Evolutionary conservation across 768 basidiomycete genomes (phyloP).

Genomic region (Pholiota molesta): DNA sequence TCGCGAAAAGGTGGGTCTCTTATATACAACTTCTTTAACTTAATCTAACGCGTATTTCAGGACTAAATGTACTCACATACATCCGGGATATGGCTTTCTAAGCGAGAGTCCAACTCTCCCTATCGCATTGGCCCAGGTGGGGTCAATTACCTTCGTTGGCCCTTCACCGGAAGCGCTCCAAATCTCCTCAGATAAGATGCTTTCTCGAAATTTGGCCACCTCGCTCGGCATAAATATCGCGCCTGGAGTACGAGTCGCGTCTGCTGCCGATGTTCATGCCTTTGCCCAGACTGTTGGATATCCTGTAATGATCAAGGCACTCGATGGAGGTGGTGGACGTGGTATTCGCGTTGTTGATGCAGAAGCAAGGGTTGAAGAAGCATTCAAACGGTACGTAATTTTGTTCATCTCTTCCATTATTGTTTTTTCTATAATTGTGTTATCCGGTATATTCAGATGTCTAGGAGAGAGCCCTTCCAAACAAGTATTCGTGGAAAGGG

Average conservation of each 20-base stretch:
- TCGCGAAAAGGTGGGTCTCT: constrained; percentile 29
- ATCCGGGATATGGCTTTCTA: constrained; percentile 80
- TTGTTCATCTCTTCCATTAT: background rate
- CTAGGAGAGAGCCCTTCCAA: constrained; percentile 41
- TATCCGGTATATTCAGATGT: constrained; percentile 24
- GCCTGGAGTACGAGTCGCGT: constrained; percentile 30
- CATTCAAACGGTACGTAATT: constrained; percentile 57
- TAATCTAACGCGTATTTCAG: constrained; percentile 18
- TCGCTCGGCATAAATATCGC: constrained; percentile 34
- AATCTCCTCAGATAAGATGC: constrained; percentile 52
- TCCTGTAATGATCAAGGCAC: constrained; percentile 86
- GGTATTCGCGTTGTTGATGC: constrained; percentile 87
- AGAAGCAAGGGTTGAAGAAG: constrained; percentile 69
- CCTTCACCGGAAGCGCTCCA: constrained; percentile 81
- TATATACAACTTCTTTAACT: background rate
- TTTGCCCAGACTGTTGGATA: constrained; percentile 35
- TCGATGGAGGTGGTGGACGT: constrained; percentile 88
- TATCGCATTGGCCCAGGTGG: constrained; percentile 73
- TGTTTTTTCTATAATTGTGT: background rate
- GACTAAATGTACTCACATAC: constrained; percentile 39
- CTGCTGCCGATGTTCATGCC: constrained; percentile 27
- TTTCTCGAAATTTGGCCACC: constrained; percentile 35
- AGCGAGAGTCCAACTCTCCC: constrained; percentile 86
- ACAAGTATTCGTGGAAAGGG: constrained; percentile 82
- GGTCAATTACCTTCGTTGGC: constrained; percentile 74